Evolutionary conservation across 2,329 filamentous ascomycete species (phyloP), one percentile per base, ranked within the genome.

Genomic region (Fusarium sp.): DNA sequence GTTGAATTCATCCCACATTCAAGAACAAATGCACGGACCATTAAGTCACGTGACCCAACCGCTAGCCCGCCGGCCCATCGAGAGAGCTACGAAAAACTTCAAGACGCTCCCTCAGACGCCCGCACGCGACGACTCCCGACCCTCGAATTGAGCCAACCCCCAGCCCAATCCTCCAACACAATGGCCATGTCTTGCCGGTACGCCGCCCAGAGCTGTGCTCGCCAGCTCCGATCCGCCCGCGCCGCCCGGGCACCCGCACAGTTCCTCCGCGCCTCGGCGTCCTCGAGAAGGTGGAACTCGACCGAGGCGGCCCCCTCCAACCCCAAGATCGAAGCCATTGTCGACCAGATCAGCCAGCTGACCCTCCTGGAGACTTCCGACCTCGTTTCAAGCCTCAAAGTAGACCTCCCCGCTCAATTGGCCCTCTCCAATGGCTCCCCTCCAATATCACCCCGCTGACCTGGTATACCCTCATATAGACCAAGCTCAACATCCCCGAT

Each of bases 281-380:
- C 84, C 75, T 82, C 91, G 82, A 91, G 93, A 86, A 91, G 97
- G 90, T 95, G 94, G 93, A 94, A 97, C 85, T 96, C 95, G 73
- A 95, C 95, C 79, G 93, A 95, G 79, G 91, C 86, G 70, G 78
- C 87, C 66, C 83, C 90, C 79, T 85, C 87, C 72, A 97, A 94
- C 86, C 95, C 97, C 74, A 99, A 99, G 90, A 98, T 99, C 80
- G 85, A 92, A 79, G 91, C 90, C 69, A 99, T 99, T 81, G 97
- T 99, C 81, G 95, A 99, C 84, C 95, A 99, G 86, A 99, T 99
- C 85, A 97, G 96, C 86, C 92, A 97, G 90, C 93, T 99, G 90
- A 99, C 95, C 52, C 89, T 99, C 68, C 87, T 99, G 80, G 97
- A 99, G 90, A 99, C 97, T 42, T 96, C 97, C 68, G 97, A 98